Base-by-base conservation (phyloP, 179 eudicot genomes). In the Silene coronaria region DNA sequence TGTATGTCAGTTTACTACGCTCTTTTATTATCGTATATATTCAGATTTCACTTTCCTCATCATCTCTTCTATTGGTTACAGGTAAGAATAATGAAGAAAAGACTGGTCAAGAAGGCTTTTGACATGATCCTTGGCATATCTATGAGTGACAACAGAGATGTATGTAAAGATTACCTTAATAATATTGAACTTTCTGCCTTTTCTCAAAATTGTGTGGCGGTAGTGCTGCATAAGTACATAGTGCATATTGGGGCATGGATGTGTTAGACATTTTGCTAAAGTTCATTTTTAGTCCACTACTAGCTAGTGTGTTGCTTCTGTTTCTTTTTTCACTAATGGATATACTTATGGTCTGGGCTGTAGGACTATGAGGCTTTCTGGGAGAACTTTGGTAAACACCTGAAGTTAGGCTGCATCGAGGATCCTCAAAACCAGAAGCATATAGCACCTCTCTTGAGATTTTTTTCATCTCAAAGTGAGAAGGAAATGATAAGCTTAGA, bases 91-190 rank as follows among this genome's bases (percentile, higher is more conserved):
- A 94, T 95, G 97, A 85, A 87, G 78, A 92, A 90, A 79, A 89
- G 97, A 66, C 80, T 95, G 87, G 97, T 95, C 46, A 84, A 91
- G 67, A 95, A 95, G 86, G 94, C 99, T 36, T 95, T 95, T 77
- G 99, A 95, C 82, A 95, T 95, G 99, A 92, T 95, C 76, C 89
- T 85, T 70, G 97, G 99, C 80, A 86, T 95, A 79, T 83, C 97
- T 34, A 70, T 90, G 90, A 95, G 99, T 76, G 99, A 92, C 80
- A 86, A 95, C 83, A 88, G 59, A 86, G 95, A 89, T 16, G 97
- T 95, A 89, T 61, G 86, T 78, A 61, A 45, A 38, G 2, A n/a
- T 6, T 71, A 12, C n/a, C 30, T 13, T 13, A 21, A 16, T 8
- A 58, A 1, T 73, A 59, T 55, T 45, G 51, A 45, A 11, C 10